Conservation (phyloP, 2,329 filamentous ascomycete species). For the Clarireedia homoeocarpa region DNA sequence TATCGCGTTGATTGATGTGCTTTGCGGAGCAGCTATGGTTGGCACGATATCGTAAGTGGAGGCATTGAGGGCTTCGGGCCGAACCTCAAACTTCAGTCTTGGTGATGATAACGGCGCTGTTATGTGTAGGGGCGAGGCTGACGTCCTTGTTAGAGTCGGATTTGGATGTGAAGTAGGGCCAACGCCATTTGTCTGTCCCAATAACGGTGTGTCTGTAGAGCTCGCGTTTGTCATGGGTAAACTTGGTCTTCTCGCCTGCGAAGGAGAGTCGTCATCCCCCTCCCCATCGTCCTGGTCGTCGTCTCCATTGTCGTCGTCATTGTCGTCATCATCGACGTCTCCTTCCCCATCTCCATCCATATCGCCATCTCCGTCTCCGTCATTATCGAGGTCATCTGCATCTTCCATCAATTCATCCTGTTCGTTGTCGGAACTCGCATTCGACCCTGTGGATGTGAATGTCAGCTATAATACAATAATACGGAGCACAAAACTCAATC, state of each 20-base stretch:
- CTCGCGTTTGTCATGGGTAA: constrained; percentile 23
- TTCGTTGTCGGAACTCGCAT: constrained; percentile 42
- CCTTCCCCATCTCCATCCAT: constrained; percentile 29
- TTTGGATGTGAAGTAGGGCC: constrained; percentile 27
- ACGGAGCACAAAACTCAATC: not conserved
- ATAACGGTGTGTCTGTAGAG: constrained; percentile 21
- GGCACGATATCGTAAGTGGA: constrained; percentile 88
- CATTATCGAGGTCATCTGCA: constrained; percentile 31
- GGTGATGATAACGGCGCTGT: constrained; percentile 34
- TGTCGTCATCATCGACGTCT: constrained; percentile 36
- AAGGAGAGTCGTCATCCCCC: constrained; percentile 45
- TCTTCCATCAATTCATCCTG: constrained; percentile 52
- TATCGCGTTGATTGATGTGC: constrained; percentile 90
- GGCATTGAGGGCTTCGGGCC: constrained; percentile 71
- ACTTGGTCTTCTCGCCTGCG: constrained; percentile 23
- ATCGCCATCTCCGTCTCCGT: constrained; percentile 26
- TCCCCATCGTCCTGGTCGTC: constrained; percentile 36
- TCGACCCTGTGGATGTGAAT: constrained; percentile 27
- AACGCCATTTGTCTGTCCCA: constrained; percentile 21
- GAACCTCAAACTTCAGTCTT: constrained; percentile 52
- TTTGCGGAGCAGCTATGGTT: constrained; percentile 92
- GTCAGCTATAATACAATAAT: not conserved
- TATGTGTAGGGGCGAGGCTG: constrained; percentile 25
- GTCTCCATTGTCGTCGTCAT: constrained; percentile 28
- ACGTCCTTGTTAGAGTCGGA: constrained; percentile 23